phyloP scores from a whole-genome alignment of 2,329 filamentous ascomycete genomes.

The Fusarium buharicum region DNA sequence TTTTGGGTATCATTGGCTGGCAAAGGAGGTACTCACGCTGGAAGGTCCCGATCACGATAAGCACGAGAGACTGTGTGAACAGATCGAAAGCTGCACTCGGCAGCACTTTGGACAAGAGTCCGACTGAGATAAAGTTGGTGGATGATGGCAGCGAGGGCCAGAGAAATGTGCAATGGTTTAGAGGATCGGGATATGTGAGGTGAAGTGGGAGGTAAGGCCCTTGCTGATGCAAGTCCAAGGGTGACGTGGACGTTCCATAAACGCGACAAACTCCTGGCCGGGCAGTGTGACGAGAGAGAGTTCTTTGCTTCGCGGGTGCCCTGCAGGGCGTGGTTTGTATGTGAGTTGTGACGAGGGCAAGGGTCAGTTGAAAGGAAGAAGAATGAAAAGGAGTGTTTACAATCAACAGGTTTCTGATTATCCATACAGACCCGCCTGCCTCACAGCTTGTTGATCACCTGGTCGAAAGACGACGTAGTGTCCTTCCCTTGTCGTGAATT shows the following conservation, averaged over 20 bases:
- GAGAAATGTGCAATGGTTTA: neutral
- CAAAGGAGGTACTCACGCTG: neutral
- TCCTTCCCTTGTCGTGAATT: constrained; percentile 4
- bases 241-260: constrained; percentile 26
- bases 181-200: neutral
- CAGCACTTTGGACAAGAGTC: neutral
- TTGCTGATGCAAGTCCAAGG: constrained; percentile 10
- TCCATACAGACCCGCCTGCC: constrained; percentile 2
- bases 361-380: neutral
- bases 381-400: constrained; percentile 5
- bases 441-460: constrained; percentile 6
- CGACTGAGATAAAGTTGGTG: neutral
- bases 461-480: constrained; percentile 6
- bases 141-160: neutral
- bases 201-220: neutral
- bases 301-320: neutral
- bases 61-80: neutral
- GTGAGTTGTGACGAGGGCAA: neutral
- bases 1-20: neutral
- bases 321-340: neutral
- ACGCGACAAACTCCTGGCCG: constrained; percentile 21
- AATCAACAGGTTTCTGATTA: neutral
- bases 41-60: neutral
- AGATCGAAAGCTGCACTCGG: neutral
- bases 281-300: neutral